Percentiles rank a stretch among this genome's conserved stretches.
phyloP scores from a whole-genome alignment of 2,329 filamentous ascomycete species.

The Dichotomopilus funicola region DNA sequence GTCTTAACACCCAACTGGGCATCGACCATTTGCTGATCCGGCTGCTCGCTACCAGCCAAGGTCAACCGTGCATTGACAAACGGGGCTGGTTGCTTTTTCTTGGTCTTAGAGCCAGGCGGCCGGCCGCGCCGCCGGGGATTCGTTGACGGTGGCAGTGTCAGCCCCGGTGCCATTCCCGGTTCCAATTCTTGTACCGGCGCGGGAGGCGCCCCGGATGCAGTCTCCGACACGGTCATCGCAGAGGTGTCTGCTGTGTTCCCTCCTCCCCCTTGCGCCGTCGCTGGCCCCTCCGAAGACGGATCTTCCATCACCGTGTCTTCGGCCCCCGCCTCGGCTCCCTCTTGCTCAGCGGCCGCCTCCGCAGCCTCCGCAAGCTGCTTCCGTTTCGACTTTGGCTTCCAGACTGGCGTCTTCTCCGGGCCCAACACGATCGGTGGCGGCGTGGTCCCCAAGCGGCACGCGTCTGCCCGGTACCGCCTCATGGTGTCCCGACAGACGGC shows the following conservation, averaged over 20 bases:
- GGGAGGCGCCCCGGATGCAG: neutral
- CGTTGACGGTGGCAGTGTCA: neutral
- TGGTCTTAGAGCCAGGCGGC: constrained; percentile 2
- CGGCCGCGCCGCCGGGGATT: constrained; percentile 8
- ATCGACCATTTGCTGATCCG: constrained; percentile 24
- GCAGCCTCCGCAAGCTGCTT: constrained; percentile 11
- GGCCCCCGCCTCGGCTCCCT: too few relatives aligned
- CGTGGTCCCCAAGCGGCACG: constrained; percentile 36
- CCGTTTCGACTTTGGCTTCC: neutral
- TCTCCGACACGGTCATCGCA: neutral
- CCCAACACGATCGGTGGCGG: constrained; percentile 20
- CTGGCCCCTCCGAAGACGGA: too few relatives aligned
- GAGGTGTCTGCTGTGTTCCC: constrained; percentile 2
- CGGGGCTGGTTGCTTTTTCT: constrained; percentile 4
- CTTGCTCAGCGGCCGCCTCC: constrained; percentile 17
- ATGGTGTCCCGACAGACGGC: constrained; percentile 68
- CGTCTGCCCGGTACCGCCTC: constrained; percentile 67
- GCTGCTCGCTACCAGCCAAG: neutral
- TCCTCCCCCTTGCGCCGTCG: too few relatives aligned
- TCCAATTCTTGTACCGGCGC: neutral
- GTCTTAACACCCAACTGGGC: constrained; percentile 35
- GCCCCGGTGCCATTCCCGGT: neutral
- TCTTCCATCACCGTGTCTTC: too few relatives aligned
- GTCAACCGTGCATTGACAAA: constrained; percentile 1
- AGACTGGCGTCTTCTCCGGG: constrained; percentile 27